phyloP scores from a whole-genome alignment of 202 grass and related monocot genomes.

The Setaria viridis region DNA sequence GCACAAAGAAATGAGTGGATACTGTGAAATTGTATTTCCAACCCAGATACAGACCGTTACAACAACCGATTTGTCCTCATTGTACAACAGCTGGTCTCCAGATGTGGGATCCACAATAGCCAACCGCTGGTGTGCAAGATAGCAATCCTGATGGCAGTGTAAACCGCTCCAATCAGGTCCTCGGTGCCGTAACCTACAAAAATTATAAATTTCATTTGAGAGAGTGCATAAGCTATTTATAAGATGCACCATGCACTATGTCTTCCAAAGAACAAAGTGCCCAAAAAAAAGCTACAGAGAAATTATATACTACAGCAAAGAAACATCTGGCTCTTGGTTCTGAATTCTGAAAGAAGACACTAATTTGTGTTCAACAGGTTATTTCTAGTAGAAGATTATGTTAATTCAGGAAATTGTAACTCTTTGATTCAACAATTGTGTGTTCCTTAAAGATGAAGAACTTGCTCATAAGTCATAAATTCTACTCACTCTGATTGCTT shows the following conservation, averaged over 20 bases:
- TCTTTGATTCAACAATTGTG: background rate
- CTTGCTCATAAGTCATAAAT: background rate
- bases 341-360: background rate
- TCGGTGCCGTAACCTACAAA: conserved; percentile 77
- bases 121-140: conserved; percentile 92
- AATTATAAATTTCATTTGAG: conserved; percentile 21
- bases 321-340: background rate
- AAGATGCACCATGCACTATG: background rate
- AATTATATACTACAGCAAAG: background rate
- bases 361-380: background rate
- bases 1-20: conserved; percentile 3
- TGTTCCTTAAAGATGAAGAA: background rate
- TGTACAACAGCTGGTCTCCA: conserved; percentile 94
- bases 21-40: background rate
- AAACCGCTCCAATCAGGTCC: conserved; percentile 98
- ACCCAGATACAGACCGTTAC: conserved; percentile 78
- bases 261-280: background rate
- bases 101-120: conserved; percentile 91
- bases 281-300: background rate
- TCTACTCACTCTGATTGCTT: background rate
- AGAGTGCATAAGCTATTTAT: background rate
- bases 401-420: background rate
- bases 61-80: conserved; percentile 91
- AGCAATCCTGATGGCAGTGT: conserved; percentile 83
- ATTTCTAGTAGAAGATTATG: conserved; percentile 9